Conservation (phyloP, 2,329 filamentous ascomycete genomes). For the Pseudogymnoascus sp. region DNA sequence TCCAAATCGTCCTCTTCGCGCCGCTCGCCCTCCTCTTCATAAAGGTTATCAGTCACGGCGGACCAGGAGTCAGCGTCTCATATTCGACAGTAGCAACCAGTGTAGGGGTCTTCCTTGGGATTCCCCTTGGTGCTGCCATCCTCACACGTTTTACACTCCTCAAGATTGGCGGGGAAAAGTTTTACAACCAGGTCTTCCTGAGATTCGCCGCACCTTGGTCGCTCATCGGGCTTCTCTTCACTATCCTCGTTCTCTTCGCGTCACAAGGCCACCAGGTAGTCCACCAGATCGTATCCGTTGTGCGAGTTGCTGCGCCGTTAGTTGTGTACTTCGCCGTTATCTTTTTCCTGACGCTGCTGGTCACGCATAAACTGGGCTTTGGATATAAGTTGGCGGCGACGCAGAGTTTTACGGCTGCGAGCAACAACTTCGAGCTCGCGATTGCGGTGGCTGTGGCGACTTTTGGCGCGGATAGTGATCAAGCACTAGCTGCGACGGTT, state of each 20-base stretch:
- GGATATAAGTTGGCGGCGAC: slow-evolving; percentile 64
- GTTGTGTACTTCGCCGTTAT: slow-evolving; percentile 73
- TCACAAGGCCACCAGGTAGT: slow-evolving; percentile 72
- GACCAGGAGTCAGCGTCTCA: slow-evolving; percentile 43
- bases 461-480: slow-evolving; percentile 66
- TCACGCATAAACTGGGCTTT: slow-evolving; percentile 62
- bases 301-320: slow-evolving; percentile 73
- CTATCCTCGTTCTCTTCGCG: slow-evolving; percentile 78
- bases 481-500: slow-evolving; percentile 72
- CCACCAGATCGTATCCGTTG: slow-evolving; percentile 74
- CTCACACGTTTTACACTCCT: slow-evolving; percentile 63
- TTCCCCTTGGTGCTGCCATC: slow-evolving; percentile 72
- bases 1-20: slow-evolving; percentile 68
- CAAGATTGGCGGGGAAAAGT: slow-evolving; percentile 43
- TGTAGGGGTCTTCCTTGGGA: slow-evolving; percentile 78
- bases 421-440: slow-evolving; percentile 88
- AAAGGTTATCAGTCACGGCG: slow-evolving; percentile 54
- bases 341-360: slow-evolving; percentile 61
- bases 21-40: slow-evolving; percentile 62
- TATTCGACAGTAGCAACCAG: slow-evolving; percentile 69
- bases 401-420: slow-evolving; percentile 82
- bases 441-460: slow-evolving; percentile 79
- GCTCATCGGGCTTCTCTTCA: slow-evolving; percentile 64
- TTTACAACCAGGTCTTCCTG: slow-evolving; percentile 66
- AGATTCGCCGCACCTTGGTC: slow-evolving; percentile 33